Percentiles rank a stretch among this genome's conserved stretches.
Conservation (phyloP, 495 filamentous ascomycete genomes). For the Elasticomyces elasticus region DNA sequence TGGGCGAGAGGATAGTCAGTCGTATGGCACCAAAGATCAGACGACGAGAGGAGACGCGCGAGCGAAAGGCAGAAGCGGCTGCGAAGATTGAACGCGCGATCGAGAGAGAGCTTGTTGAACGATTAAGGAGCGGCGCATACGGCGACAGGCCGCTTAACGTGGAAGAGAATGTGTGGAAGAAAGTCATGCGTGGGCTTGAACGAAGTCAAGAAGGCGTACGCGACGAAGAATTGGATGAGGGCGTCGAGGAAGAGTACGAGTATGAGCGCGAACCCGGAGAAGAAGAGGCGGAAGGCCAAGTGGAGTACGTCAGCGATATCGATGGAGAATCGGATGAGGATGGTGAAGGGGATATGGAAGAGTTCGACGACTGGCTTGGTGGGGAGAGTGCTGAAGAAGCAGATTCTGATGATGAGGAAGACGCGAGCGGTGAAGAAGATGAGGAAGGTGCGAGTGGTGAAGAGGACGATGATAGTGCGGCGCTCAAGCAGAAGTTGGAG, state of each 20-base stretch:
- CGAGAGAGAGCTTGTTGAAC: constrained; percentile 89
- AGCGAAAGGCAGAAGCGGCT: constrained; percentile 85
- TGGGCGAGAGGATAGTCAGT: constrained; percentile 85
- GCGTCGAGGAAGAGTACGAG: constrained; percentile 71
- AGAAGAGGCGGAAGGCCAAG: constrained; percentile 44
- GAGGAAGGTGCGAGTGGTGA: constrained; percentile 31
- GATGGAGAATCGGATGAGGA: constrained; percentile 44
- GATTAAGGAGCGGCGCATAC: constrained; percentile 85
- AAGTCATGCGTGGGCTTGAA: constrained; percentile 85
- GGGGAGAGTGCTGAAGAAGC: constrained; percentile 41
- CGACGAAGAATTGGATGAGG: constrained; percentile 80
- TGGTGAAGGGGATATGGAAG: constrained; percentile 52
- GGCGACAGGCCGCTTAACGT: constrained; percentile 91
- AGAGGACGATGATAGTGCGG: constrained; percentile 22
- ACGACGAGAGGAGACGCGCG: constrained; percentile 76
- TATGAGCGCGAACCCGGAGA: constrained; percentile 43
- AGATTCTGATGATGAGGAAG: constrained; percentile 29
- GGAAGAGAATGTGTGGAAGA: constrained; percentile 92
- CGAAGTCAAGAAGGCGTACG: constrained; percentile 68
- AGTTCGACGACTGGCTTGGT: constrained; percentile 67
- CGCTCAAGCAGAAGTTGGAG: constrained; percentile 33
- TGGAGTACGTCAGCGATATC: constrained; percentile 76
- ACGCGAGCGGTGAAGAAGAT: constrained; percentile 15
- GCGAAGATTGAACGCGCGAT: constrained; percentile 94
- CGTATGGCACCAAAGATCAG: constrained; percentile 88